Conservation (phyloP, 257 asterid genomes). For the Solanum clarkiae region DNA sequence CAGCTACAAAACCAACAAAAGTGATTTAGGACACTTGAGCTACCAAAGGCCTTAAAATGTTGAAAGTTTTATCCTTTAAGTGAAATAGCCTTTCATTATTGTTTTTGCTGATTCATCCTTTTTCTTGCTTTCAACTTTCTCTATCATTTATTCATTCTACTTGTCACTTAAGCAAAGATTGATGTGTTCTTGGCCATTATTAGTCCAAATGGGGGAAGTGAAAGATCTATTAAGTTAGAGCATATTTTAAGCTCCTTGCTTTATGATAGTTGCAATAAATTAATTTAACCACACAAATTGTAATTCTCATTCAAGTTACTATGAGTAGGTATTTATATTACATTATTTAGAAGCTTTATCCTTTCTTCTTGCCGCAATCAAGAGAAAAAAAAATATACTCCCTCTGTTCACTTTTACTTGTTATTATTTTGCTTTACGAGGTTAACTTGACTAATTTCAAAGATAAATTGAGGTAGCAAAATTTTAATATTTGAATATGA, state of each 20-base stretch:
- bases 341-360: not conserved
- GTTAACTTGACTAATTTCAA: too few species aligned
- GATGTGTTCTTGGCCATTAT: not conserved
- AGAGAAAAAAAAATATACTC: not conserved
- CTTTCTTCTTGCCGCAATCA: not conserved
- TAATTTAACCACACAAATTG: not conserved
- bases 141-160: not conserved
- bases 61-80: not conserved
- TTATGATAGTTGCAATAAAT: not conserved
- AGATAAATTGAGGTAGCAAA: too few species aligned
- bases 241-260: not conserved
- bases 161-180: conserved; percentile 1
- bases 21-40: not conserved
- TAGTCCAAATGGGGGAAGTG: not conserved
- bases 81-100: not conserved
- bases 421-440: too few species aligned
- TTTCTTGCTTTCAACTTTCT: not conserved
- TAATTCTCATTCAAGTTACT: not conserved
- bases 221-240: not conserved
- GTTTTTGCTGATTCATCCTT: not conserved
- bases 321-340: not conserved
- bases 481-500: too few species aligned
- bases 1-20: not conserved
- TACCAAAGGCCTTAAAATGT: not conserved
- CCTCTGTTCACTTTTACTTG: too few species aligned